Evolutionary conservation across 176 grass and related monocot species (phyloP), one percentile per base, ranked within the genome.

Genomic region (Pontederia paniculata): DNA sequence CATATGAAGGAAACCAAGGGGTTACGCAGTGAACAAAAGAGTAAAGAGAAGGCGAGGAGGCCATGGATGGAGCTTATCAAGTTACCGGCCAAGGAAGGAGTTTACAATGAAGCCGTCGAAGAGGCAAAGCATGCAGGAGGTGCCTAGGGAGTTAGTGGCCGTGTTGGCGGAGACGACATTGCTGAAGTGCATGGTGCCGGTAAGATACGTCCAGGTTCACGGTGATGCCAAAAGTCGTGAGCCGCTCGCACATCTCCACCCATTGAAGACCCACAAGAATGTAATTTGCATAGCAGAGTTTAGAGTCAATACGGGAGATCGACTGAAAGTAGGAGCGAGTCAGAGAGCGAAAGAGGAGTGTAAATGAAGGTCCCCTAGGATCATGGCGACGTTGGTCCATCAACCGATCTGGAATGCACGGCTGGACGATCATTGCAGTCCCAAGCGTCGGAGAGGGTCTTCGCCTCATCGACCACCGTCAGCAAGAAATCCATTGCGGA

Each of bases 351-450:
- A 2, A 1, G 7, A 6, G 3, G 9, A 18, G 5, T 8, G 16
- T n/a, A 19, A 5, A 31, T 5, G 25, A 8, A 46, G 9, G 4
- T 18, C 60, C 83, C 88, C 88, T 76, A 88, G 66, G 76, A 88
- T 94, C 89, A 76, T 88, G 60, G 89, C 89, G 25, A 83, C 80
- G 64, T 54, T 76, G 1, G 58, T 64, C 71, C 80, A 94, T 12
- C 84, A 77, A 58, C 89, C 89, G 42, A 77, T 81, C 58, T 61
- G 21, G 72, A 71, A 21, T 80, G 70, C 62, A 44, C 14, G 12
- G 89, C 84, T 2, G 77, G 84, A 9, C 84, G 74, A 47, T 80
- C 89, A 66, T 84, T 88, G 79, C 67, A 88, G 58, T 94, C 80
- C 80, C 80, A 84, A 28, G 83, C 89, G 22, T 94, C 80, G 37